Evolutionary conservation across 2,329 filamentous ascomycete species (phyloP).

Genomic region (Stagonosporopsis rhizophila): DNA sequence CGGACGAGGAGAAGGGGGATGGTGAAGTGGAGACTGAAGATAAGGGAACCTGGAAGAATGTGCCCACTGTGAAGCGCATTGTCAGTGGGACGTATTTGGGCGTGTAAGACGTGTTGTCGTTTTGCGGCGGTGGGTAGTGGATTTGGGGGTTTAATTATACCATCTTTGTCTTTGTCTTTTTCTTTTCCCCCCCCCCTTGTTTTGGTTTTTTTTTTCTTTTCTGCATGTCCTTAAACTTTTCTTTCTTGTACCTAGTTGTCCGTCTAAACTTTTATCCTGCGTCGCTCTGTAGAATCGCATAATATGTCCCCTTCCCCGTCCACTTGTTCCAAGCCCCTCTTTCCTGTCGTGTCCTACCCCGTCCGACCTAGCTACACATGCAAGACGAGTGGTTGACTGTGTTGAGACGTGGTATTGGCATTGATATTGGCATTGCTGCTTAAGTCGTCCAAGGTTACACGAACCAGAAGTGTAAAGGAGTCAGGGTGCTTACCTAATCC

Average conservation of each 20-base stretch:
- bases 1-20: slow-evolving; percentile 60
- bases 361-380: too few relatives aligned
- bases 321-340: too few relatives aligned
- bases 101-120: slow-evolving; percentile 28
- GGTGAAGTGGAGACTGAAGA: slow-evolving; percentile 33
- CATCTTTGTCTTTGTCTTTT: not conserved
- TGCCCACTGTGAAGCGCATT: slow-evolving; percentile 46
- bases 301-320: too few relatives aligned
- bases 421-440: too few relatives aligned
- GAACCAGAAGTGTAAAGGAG: too few relatives aligned
- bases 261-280: not conserved
- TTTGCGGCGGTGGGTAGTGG: not conserved
- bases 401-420: too few relatives aligned
- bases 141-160: not conserved
- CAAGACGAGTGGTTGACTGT: too few relatives aligned
- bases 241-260: slow-evolving; percentile 1
- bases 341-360: too few relatives aligned
- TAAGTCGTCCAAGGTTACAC: too few relatives aligned
- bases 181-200: not conserved
- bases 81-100: slow-evolving; percentile 48
- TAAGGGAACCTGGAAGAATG: slow-evolving; percentile 37
- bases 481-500: too few relatives aligned
- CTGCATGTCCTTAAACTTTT: too few relatives aligned
- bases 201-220: not conserved
- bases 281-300: too few relatives aligned